Conservation (phyloP, 306 rosid species). For the Cercis canadensis region DNA sequence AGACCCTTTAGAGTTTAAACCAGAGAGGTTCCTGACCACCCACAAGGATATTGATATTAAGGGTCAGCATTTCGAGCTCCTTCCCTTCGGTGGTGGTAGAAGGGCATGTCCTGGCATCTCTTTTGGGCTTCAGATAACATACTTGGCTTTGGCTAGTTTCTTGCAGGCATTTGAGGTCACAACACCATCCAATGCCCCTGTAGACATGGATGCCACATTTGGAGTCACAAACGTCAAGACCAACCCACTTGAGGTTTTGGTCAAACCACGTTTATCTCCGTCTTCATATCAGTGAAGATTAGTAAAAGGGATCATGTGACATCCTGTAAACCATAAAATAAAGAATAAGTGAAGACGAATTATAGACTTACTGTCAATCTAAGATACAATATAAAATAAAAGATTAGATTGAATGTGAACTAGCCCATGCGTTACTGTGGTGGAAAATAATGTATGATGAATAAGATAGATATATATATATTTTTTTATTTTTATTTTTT, state of each 20-base stretch:
- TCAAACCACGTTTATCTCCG: slow-evolving; percentile 58
- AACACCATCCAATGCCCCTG: slow-evolving; percentile 17
- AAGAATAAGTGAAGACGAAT: too few relatives aligned
- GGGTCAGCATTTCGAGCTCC: slow-evolving; percentile 48
- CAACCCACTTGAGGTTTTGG: slow-evolving; percentile 50
- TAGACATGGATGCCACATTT: slow-evolving; percentile 51
- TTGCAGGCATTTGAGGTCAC: slow-evolving; percentile 50
- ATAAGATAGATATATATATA: too few relatives aligned
- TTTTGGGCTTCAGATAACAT: slow-evolving; percentile 41
- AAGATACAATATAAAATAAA: too few relatives aligned
- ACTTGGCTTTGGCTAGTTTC: slow-evolving; percentile 38
- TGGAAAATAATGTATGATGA: too few relatives aligned
- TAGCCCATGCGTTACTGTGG: too few relatives aligned
- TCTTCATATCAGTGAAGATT: too few relatives aligned
- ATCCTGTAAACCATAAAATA: too few relatives aligned
- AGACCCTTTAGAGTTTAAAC: slow-evolving; percentile 53
- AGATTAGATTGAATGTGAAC: too few relatives aligned
- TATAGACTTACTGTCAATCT: too few relatives aligned
- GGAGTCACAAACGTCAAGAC: slow-evolving; percentile 46
- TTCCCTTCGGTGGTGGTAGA: slow-evolving; percentile 64
- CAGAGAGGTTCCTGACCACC: slow-evolving; percentile 52
- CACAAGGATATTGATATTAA: slow-evolving; percentile 49
- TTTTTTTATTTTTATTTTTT: too few relatives aligned
- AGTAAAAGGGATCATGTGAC: too few relatives aligned
- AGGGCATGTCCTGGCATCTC: slow-evolving; percentile 52